These are phyloP conservation scores for Mucor irregularis DNA, from an alignment of 371 early-diverging fungal genomes.

Conservation along the genomic window DNA sequence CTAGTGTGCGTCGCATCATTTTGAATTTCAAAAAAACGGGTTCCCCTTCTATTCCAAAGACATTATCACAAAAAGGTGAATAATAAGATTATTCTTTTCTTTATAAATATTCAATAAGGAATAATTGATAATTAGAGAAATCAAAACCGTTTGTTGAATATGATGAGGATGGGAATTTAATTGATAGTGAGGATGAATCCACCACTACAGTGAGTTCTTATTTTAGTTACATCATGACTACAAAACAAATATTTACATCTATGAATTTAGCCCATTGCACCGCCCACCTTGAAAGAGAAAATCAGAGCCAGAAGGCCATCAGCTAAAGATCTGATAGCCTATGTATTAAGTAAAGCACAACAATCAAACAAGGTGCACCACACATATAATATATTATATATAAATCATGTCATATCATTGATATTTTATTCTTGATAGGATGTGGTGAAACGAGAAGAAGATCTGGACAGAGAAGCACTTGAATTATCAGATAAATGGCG, in stretches of 20 bases:
- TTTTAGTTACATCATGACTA: background rate
- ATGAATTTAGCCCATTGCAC: background rate
- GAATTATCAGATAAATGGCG: slow-evolving; percentile 14
- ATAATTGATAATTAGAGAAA: slow-evolving; percentile 5
- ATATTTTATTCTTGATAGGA: background rate
- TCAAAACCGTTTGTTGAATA: slow-evolving; percentile 33
- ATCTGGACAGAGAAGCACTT: background rate
- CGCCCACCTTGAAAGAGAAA: slow-evolving; percentile 1
- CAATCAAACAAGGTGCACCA: background rate
- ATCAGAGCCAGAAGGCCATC: slow-evolving; percentile 17
- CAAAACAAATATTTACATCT: background rate
- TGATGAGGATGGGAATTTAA: slow-evolving; percentile 41
- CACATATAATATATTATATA: background rate
- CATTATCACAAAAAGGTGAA: slow-evolving; percentile 10
- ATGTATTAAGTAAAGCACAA: slow-evolving; percentile 25
- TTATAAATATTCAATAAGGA: too few relatives aligned
- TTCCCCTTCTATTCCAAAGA: slow-evolving; percentile 21
- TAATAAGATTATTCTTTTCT: background rate
- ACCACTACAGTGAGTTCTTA: background rate
- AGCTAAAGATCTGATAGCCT: slow-evolving; percentile 27
- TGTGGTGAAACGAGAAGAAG: background rate
- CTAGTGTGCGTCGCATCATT: slow-evolving; percentile 41
- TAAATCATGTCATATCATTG: background rate
- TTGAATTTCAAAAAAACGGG: slow-evolving; percentile 44
- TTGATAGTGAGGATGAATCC: slow-evolving; percentile 34